Base-by-base conservation (phyloP, 768 basidiomycete genomes). In the Tylopilus rubrobrunneus region DNA sequence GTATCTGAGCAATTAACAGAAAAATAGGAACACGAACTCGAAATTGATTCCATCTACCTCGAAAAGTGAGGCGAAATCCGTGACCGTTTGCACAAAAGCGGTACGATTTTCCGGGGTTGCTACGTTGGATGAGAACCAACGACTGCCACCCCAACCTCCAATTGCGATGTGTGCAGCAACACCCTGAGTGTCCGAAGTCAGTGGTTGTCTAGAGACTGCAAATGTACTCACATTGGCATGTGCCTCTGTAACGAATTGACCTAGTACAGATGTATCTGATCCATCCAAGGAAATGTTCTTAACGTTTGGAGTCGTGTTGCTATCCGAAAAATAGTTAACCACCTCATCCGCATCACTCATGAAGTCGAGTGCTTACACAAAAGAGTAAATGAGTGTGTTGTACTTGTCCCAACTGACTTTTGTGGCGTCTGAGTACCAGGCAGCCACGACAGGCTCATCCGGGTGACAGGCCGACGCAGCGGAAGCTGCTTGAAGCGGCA, bases 321-420 rank as follows among this genome's bases (percentile, higher is more conserved):
- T 46, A 19, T 34, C 1, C 31, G 31, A 31, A 34, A 9, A 23
- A 55, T 33, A 14, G 27, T 43, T 48, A 62, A 27, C 4, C 29
- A 14, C 14, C 41, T 37, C 36, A 7, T 34, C 33, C 10, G 14
- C 10, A 4, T 34, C 33, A 12, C 4, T 15, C 28, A 25, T 25
- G 21, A 17, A 12, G 12, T 37, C 33, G 23, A 36, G 25, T 9
- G 66, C 77, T 68, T 60, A 75, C 76, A 83, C 87, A 57, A 89
- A 89, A 0, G 87, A 75, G 67, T 87, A 89, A 14, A 79, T 82
- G 43, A 87, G 53, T 15, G 81, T 76, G n/a, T 79, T 87, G 66
- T 88, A 89, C 69, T 86, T 87, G n/a, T 72, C 68, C 87, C 87
- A 89, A 56, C 74, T 79, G 56, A 89, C 66, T 15, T 74, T 71